Conservation (phyloP, 2,329 filamentous ascomycete genomes). For the Aaosphaeria arxii region DNA sequence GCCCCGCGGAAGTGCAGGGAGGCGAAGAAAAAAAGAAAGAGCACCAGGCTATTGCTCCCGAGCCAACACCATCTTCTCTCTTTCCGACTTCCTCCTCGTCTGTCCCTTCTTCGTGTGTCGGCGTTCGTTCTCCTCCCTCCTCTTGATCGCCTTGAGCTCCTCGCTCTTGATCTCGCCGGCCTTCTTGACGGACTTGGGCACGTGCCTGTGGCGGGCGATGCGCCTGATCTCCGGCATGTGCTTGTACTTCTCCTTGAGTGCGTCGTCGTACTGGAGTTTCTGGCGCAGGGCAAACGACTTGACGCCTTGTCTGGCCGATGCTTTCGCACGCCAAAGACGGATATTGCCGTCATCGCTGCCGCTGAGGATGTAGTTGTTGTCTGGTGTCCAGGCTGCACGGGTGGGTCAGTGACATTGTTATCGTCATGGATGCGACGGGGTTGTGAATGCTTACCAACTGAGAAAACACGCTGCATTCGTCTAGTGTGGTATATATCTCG, state of each 20-base stretch:
- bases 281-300: conserved; percentile 82
- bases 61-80: conserved; percentile 89
- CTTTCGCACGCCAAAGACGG: conserved; percentile 83
- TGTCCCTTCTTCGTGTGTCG: conserved; percentile 85
- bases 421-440: too few relatives aligned
- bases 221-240: conserved; percentile 96
- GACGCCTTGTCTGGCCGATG: conserved; percentile 77
- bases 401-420: too few relatives aligned
- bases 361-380: conserved; percentile 84
- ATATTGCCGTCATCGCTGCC: conserved; percentile 94
- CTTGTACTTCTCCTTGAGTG: conserved; percentile 76
- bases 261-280: conserved; percentile 87
- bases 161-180: conserved; percentile 90
- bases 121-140: conserved; percentile 89
- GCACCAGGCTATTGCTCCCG: conserved; percentile 50
- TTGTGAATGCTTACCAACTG: conserved; percentile 40
- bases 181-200: conserved; percentile 94
- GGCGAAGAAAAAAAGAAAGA: too few relatives aligned
- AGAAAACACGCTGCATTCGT: conserved; percentile 93
- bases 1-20: too few relatives aligned
- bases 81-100: conserved; percentile 69
- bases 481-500: conserved; percentile 97
- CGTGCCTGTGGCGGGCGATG: conserved; percentile 85
- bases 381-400: conserved; percentile 69
- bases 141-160: conserved; percentile 83